phyloP scores from a whole-genome alignment of 192 early-diverging fungal genomes.

The Mortierella antarctica region DNA sequence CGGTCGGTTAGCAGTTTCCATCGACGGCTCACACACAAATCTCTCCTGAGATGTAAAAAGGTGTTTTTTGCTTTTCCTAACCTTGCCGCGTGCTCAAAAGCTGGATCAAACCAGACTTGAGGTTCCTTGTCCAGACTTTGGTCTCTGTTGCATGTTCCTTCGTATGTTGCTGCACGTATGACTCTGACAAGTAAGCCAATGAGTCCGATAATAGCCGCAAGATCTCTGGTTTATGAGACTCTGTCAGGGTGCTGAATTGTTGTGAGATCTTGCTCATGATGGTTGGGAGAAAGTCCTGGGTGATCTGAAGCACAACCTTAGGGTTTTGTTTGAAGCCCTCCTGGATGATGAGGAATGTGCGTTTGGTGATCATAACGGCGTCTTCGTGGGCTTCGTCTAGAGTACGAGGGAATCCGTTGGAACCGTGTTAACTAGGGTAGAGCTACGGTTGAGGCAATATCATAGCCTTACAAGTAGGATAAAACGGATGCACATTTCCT shows the following conservation, averaged over 20 bases:
- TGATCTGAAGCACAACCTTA: constrained; percentile 22
- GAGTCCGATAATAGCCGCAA: constrained; percentile 19
- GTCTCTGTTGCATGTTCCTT: constrained; percentile 20
- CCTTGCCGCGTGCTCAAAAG: constrained; percentile 49
- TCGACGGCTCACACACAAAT: background rate
- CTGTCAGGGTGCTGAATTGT: constrained; percentile 12
- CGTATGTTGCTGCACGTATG: constrained; percentile 27
- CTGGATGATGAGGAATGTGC: constrained; percentile 32
- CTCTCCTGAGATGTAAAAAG: background rate
- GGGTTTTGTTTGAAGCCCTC: constrained; percentile 44
- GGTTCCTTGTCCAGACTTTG: constrained; percentile 18
- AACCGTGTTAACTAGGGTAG: background rate
- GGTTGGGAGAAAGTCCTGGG: constrained; percentile 30
- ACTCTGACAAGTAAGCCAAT: constrained; percentile 22
- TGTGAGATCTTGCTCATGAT: constrained; percentile 29
- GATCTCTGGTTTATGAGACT: constrained; percentile 33
- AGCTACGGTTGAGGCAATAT: too few species aligned
- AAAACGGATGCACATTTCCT: too few species aligned
- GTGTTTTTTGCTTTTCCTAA: background rate
- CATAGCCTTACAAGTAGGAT: too few species aligned
- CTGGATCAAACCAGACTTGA: constrained; percentile 46
- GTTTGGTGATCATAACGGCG: constrained; percentile 20
- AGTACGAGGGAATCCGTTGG: too few species aligned
- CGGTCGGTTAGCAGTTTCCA: background rate
- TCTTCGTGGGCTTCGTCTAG: constrained; percentile 32